Evolutionary conservation across 192 early-diverging fungal genomes (phyloP), one percentile per base, ranked within the genome.

Genomic region (Coemansia sp.): DNA sequence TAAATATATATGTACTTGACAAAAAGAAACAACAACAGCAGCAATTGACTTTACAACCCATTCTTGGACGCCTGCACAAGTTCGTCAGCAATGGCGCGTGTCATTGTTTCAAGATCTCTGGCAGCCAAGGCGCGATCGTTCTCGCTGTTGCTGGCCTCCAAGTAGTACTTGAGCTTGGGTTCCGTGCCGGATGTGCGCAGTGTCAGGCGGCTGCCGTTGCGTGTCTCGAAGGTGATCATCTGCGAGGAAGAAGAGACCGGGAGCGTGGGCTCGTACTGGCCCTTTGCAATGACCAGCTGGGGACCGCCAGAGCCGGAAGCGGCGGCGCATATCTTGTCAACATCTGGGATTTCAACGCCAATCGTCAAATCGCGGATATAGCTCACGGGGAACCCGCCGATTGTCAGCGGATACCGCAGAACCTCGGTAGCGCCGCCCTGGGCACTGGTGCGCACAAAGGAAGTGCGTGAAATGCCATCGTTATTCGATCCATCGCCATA

Each of bases 161-260:
- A 67, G 67, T 93, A 93, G 69, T 92, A 93, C 81, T 94, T 95
- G 79, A 95, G 87, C 72, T 95, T 98, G 69, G 92, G 95, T 76
- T 96, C 96, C 7, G 95, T 95, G 8, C 93, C 93, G 57, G 91
- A 86, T 3, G 90, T 89, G 61, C 88, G 84, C 71, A 91, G 70
- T 9, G 89, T 92, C 58, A 88, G 84, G 21, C 89, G 86, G 50
- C 84, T 87, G 49, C 84, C 85, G 47, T 91, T 89, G 63, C 89
- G 86, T 13, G 90, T 86, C 65, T 84, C 83, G 71, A 98, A 94
- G 0, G 95, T 98, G 43, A 98, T 88, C 96, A 98, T 98, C 40
- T 98, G 91, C 6, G 94, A 89, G 6, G 86, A 84, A 1, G 84
- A 67, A 3, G 52, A 54, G 9, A 54, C 52, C 1, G 93, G 93